Conservation (phyloP, 805 yeast genomes). For the Lipomyces sp. region DNA sequence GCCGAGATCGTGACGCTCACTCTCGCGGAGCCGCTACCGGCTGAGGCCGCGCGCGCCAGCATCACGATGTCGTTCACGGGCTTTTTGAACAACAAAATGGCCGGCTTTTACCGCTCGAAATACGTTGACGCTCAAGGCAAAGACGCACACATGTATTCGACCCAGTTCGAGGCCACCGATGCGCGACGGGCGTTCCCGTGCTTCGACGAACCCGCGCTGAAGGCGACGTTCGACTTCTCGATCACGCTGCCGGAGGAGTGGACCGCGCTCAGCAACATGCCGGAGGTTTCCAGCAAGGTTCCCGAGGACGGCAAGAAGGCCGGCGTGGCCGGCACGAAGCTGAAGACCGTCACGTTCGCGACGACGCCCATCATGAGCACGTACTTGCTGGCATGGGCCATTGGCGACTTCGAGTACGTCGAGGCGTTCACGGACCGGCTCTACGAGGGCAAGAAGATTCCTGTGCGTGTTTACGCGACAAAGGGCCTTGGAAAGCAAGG, state of each 20-base stretch:
- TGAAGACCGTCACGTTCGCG: conserved; percentile 77
- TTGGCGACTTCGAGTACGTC: conserved; percentile 73
- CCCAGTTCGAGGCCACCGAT: conserved; percentile 85
- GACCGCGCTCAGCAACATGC: conserved; percentile 42
- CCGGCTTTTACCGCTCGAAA: conserved; percentile 60
- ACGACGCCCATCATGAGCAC: conserved; percentile 82
- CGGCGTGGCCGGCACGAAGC: conserved; percentile 60
- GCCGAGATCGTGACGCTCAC: conserved; percentile 59
- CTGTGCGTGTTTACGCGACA: conserved; percentile 77
- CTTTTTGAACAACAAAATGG: conserved; percentile 62
- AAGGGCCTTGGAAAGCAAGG: conserved; percentile 74
- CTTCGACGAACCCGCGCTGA: conserved; percentile 78
- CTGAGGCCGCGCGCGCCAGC: conserved; percentile 40
- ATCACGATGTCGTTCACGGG: conserved; percentile 56
- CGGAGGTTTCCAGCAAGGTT: conserved; percentile 66
- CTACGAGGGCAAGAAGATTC: conserved; percentile 58
- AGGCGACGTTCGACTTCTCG: conserved; percentile 66
- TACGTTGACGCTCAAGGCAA: conserved; percentile 51
- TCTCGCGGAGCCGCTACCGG: conserved; percentile 42
- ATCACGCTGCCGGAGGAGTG: conserved; percentile 45
- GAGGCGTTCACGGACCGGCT: conserved; percentile 47
- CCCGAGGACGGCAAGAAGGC: conserved; percentile 44
- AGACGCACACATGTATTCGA: conserved; percentile 70
- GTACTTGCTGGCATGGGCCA: conserved; percentile 78
- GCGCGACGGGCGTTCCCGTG: conserved; percentile 86